Conservation (phyloP, 257 asterid species). For the Anisodus acutangulus region DNA sequence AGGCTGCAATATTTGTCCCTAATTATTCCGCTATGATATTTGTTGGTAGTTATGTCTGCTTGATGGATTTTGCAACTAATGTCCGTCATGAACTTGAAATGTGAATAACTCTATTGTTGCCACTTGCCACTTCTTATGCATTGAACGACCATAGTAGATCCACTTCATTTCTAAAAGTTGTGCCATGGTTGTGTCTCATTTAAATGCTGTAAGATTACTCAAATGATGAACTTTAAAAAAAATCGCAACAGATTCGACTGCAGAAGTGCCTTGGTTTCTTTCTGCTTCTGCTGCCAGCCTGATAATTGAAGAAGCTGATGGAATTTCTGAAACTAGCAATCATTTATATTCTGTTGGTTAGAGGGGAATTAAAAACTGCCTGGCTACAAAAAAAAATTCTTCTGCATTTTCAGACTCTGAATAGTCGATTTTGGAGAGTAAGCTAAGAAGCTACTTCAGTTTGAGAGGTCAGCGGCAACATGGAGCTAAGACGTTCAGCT, state of each 20-base stretch:
- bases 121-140: background rate
- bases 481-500: background rate
- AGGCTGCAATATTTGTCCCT: no score
- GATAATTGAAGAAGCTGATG: background rate
- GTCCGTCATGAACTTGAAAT: background rate
- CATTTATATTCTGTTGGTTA: background rate
- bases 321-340: background rate
- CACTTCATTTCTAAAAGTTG: background rate
- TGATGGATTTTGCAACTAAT: background rate
- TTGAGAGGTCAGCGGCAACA: background rate
- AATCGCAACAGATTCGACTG: background rate
- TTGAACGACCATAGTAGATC: background rate
- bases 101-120: background rate
- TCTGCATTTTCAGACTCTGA: background rate
- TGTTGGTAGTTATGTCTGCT: no score
- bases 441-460: constrained; percentile 5
- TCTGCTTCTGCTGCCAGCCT: constrained; percentile 20
- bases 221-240: background rate
- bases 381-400: background rate
- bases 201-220: background rate
- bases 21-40: no score
- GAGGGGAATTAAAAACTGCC: background rate
- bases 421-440: background rate
- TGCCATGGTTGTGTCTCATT: background rate
- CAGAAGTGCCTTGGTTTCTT: background rate